Evolutionary conservation across 1,139 yeast species (phyloP).

Genomic region (Yamadazyma songkhlaensis): DNA sequence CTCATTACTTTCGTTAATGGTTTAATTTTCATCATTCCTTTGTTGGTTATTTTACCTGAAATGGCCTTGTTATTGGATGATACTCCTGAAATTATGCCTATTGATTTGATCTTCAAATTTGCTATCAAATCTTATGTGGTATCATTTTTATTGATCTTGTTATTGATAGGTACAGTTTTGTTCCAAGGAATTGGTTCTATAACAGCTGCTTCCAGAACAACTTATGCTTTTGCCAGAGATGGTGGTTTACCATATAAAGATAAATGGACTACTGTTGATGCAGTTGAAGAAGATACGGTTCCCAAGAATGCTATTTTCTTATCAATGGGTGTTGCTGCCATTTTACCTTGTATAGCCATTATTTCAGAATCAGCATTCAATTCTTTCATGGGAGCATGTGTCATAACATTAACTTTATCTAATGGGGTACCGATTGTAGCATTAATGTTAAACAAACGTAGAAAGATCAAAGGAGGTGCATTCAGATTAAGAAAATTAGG

Average conservation of each 20-base stretch:
- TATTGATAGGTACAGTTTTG: slow-evolving; percentile 67
- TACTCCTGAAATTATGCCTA: slow-evolving; percentile 65
- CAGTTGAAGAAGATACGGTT: slow-evolving; percentile 52
- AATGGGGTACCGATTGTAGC: slow-evolving; percentile 74
- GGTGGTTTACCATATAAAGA: slow-evolving; percentile 75
- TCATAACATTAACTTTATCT: slow-evolving; percentile 70
- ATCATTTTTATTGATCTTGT: slow-evolving; percentile 62
- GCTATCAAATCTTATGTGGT: slow-evolving; percentile 68
- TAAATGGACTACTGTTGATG: slow-evolving; percentile 64
- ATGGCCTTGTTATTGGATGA: slow-evolving; percentile 50
- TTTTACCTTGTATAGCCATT: slow-evolving; percentile 62
- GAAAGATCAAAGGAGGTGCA: slow-evolving; percentile 66
- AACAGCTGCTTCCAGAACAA: slow-evolving; percentile 83
- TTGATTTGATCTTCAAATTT: slow-evolving; percentile 63
- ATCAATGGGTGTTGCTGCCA: slow-evolving; percentile 63
- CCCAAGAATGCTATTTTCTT: slow-evolving; percentile 73
- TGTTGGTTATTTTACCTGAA: slow-evolving; percentile 70
- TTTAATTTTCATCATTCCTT: slow-evolving; percentile 66
- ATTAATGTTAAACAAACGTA: slow-evolving; percentile 58
- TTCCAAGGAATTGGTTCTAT: slow-evolving; percentile 79
- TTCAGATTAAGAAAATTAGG: slow-evolving; percentile 67
- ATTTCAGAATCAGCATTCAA: slow-evolving; percentile 75
- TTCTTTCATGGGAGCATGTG: slow-evolving; percentile 87
- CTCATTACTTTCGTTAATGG: slow-evolving; percentile 66
- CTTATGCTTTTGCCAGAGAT: slow-evolving; percentile 86